These are phyloP conservation scores for Metahyphopichia silvanorum DNA, from an alignment of 805 yeast species.

Conservation along the genomic window DNA sequence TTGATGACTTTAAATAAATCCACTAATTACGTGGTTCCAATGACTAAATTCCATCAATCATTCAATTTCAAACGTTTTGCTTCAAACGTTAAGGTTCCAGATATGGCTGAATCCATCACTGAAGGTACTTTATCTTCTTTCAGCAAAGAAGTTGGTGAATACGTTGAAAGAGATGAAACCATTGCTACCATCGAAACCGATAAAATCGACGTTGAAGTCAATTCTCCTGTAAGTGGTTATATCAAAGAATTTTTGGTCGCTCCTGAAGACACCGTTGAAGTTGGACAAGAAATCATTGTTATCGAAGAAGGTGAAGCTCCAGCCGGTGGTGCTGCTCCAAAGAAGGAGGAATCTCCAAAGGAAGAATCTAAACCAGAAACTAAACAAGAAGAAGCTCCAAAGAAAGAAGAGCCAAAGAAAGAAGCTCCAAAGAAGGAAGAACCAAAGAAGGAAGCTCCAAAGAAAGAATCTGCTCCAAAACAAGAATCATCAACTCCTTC, in stretches of 20 bases:
- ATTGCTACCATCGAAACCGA: constrained; percentile 98
- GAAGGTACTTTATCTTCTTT: constrained; percentile 85
- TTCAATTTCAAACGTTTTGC: constrained; percentile 35
- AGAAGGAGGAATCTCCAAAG: constrained; percentile 13
- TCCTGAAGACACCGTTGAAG: constrained; percentile 91
- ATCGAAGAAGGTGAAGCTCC: constrained; percentile 80
- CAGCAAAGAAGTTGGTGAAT: constrained; percentile 81
- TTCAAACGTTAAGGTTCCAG: constrained; percentile 81
- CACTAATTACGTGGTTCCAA: constrained; percentile 3
- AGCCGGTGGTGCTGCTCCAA: constrained; percentile 48
- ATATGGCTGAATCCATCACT: constrained; percentile 97
- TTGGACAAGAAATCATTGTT: constrained; percentile 88
- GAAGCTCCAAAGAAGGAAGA: constrained; percentile 15
- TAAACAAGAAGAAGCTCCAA: constrained; percentile 22
- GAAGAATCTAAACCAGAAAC: constrained; percentile 20
- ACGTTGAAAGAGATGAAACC: constrained; percentile 79
- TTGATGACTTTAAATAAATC: constrained; percentile 4
- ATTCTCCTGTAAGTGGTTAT: constrained; percentile 90
- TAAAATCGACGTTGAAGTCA: constrained; percentile 95
- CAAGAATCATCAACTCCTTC: constrained; percentile 31
- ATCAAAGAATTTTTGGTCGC: constrained; percentile 76
- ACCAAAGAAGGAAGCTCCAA: constrained; percentile 27
- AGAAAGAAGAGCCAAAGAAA: constrained; percentile 28
- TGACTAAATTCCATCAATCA: constrained; percentile 4
- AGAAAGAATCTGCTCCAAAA: constrained; percentile 26